Base-by-base conservation (phyloP, 805 yeast genomes). In the Zygoascus tannicola region DNA sequence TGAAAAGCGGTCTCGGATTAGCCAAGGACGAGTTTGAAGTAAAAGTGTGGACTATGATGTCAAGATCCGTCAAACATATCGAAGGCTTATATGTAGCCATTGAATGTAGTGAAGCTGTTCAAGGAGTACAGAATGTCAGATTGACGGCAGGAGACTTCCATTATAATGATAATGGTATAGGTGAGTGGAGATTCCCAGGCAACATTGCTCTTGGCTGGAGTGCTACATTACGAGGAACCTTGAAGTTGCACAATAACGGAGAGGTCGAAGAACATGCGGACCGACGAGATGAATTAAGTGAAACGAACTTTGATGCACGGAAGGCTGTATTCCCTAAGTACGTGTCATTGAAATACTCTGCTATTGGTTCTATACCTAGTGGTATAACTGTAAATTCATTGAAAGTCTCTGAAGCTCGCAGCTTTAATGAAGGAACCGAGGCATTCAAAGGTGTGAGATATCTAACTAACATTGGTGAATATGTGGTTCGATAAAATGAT, bases 361-460 rank as follows among this genome's bases (percentile, higher is more conserved):
- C 79, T 51, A 75, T 76, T 50, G 95, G 95, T 0, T 68, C 73
- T 5, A 69, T 85, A 2, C 84, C 92, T 1, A 82, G 94, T 59
- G 87, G 90, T 1, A 64, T 83, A 35, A 76, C 75, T 52, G 81
- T 87, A 2, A 80, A 75, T 10, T 69, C 80, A 22, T 63, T 87
- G 48, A 74, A 76, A 54, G 72, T 85, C 15, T 53, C 69, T 5
- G 69, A 75, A 49, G 67, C 71, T n/a, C 67, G 66, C 50, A 87
- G 90, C 0, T 53, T 77, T 44, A 74, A 74, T 4, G 77, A 76
- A 2, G 67, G 68, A 3, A 80, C 76, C 8, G 81, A 79, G 55
- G 95, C 95, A 0, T 88, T 77, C 67, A 88, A 87, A 59, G 97
- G 97, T 1, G 96, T 88, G 18, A 83, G 87, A 57, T 88, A 88